phyloP scores from a whole-genome alignment of 225 moss, liverwort and hornwort species.

The Bryoerythrophyllum caledonicum region DNA sequence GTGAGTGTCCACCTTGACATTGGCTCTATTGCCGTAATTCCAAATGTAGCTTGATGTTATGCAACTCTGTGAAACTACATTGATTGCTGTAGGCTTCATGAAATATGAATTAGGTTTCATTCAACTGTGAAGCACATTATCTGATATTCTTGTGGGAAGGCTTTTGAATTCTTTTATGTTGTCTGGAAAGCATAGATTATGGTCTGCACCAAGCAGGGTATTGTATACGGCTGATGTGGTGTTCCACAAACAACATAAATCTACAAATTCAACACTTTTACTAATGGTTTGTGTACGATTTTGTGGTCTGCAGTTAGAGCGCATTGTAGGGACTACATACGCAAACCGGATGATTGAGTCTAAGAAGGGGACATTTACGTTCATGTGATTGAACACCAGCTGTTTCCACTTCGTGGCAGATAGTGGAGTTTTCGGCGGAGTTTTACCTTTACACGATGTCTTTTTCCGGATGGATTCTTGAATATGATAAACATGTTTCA shows the following conservation, averaged over 20 bases:
- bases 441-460: not conserved
- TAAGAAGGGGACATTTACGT: conserved; percentile 45
- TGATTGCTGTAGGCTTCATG: not conserved
- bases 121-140: not conserved
- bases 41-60: not conserved
- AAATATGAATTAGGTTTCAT: not conserved
- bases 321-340: conserved; percentile 52
- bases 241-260: not conserved
- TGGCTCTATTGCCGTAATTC: not conserved
- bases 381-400: conserved; percentile 42
- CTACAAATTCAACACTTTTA: not conserved
- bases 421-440: not conserved
- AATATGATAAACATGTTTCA: not conserved
- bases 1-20: conserved; percentile 38
- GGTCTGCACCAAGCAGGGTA: not conserved
- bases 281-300: conserved; percentile 11
- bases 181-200: not conserved
- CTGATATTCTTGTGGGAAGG: conserved; percentile 16
- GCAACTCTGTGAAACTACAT: not conserved
- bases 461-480: not conserved
- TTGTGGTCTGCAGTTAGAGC: conserved; percentile 47
- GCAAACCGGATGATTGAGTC: conserved; percentile 45
- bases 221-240: conserved; percentile 3
- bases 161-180: not conserved
- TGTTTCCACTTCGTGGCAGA: conserved; percentile 14